Conservation (phyloP, 1,139 yeast species). For the Hansenula sp. region DNA sequence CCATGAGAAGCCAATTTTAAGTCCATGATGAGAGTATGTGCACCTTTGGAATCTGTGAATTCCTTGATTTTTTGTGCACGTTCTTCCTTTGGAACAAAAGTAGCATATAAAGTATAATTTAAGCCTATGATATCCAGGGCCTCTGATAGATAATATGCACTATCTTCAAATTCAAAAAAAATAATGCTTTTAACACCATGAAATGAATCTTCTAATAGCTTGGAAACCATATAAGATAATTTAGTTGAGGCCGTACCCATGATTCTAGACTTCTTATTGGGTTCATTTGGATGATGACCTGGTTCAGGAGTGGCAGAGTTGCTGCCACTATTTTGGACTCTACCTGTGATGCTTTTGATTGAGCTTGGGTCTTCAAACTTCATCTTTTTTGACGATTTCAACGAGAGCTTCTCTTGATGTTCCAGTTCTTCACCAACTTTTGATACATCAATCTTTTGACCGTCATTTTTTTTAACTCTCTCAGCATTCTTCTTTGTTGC, state of each 20-base stretch:
- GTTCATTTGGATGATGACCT: not conserved
- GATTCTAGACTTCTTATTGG: conserved; percentile 26
- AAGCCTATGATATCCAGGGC: conserved; percentile 58
- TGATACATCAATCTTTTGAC: conserved; percentile 17
- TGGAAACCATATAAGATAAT: conserved; percentile 52
- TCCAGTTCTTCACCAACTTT: conserved; percentile 15
- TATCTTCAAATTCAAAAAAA: conserved; percentile 68
- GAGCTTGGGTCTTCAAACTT: conserved; percentile 4
- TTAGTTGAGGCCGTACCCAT: conserved; percentile 61
- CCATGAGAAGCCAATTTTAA: conserved; percentile 69
- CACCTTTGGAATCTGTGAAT: conserved; percentile 43
- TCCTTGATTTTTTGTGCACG: conserved; percentile 51
- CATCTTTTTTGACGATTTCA: conserved; percentile 11
- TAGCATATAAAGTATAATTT: conserved; percentile 59
- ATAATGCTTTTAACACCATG: conserved; percentile 50
- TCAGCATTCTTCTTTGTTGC: conserved; percentile 32
- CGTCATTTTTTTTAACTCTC: conserved; percentile 21
- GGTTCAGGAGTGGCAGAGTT: conserved; percentile 6
- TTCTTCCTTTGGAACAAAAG: conserved; percentile 47
- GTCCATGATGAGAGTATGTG: conserved; percentile 63
- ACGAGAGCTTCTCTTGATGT: conserved; percentile 11
- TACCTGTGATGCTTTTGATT: conserved; percentile 1
- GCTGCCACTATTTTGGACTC: not conserved
- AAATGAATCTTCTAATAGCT: conserved; percentile 48
- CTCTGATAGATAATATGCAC: conserved; percentile 66